These are phyloP conservation scores for Porodaedalea pini DNA, from an alignment of 1,284 basidiomycete genomes.

Conservation along the genomic window DNA sequence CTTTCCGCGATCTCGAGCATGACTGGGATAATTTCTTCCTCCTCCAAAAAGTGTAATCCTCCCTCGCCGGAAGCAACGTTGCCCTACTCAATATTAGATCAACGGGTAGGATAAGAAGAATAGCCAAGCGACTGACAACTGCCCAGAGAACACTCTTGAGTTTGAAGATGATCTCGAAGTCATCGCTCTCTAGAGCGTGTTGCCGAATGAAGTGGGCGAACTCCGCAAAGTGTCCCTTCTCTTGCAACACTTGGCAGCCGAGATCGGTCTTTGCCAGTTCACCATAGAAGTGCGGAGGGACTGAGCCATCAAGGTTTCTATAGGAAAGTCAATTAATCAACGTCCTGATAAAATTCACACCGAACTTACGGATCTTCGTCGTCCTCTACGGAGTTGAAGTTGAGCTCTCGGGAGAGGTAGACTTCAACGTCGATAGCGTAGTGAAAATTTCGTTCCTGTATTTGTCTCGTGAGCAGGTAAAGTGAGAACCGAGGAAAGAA, in stretches of 20 bases:
- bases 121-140: constrained; percentile 63
- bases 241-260: constrained; percentile 85
- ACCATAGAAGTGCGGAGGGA: constrained; percentile 96
- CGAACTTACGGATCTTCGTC: constrained; percentile 58
- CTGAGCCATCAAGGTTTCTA: constrained; percentile 80
- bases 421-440: constrained; percentile 89
- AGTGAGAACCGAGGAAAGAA: neutral
- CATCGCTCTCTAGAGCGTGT: constrained; percentile 82
- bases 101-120: neutral
- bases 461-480: constrained; percentile 4
- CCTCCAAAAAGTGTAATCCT: constrained; percentile 92
- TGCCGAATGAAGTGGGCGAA: constrained; percentile 89
- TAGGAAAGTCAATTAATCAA: constrained; percentile 5
- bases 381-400: constrained; percentile 52
- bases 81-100: constrained; percentile 53
- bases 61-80: constrained; percentile 89
- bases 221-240: constrained; percentile 88
- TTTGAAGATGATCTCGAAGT: constrained; percentile 80
- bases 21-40: constrained; percentile 87
- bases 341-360: neutral
- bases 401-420: constrained; percentile 76
- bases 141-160: constrained; percentile 97
- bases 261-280: constrained; percentile 95
- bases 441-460: constrained; percentile 78
- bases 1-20: constrained; percentile 90